Evolutionary conservation across 2,329 filamentous ascomycete species (phyloP).

Genomic region (Calonectria honghensis): DNA sequence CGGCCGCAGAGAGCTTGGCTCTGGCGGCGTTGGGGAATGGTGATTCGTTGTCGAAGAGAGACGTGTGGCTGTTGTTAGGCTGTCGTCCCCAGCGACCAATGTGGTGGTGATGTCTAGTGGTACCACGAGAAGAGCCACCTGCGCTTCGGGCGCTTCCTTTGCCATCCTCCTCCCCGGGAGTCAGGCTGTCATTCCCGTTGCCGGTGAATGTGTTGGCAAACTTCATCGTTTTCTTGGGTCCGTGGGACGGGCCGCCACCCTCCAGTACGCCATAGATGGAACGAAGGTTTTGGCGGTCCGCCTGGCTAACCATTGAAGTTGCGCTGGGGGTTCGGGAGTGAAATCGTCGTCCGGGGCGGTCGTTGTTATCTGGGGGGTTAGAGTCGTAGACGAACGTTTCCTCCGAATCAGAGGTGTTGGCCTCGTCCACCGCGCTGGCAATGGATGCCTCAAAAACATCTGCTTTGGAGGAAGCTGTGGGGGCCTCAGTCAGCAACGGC

Average conservation of each 20-base stretch:
- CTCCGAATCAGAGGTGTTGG: constrained; percentile 96
- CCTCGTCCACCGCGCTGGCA: constrained; percentile 95
- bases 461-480: constrained; percentile 79
- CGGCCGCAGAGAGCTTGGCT: constrained; percentile 76
- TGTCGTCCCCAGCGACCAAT: constrained; percentile 84
- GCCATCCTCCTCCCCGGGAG: constrained; percentile 79
- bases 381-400: constrained; percentile 99
- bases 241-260: constrained; percentile 65
- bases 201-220: constrained; percentile 88
- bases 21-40: constrained; percentile 82
- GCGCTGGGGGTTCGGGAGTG: constrained; percentile 97
- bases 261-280: constrained; percentile 82
- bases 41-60: constrained; percentile 85
- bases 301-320: constrained; percentile 86
- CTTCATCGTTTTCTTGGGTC: constrained; percentile 92
- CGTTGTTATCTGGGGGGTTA: constrained; percentile 84
- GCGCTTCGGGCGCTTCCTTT: constrained; percentile 77
- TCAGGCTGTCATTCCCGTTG: constrained; percentile 70
- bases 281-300: constrained; percentile 75
- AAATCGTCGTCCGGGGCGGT: constrained; percentile 80
- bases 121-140: constrained; percentile 78
- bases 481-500: constrained; percentile 36
- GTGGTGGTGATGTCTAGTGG: constrained; percentile 84
- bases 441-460: constrained; percentile 99
- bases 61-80: constrained; percentile 79